These are phyloP conservation scores for Zygosaccharomyces lentus DNA, from an alignment of 805 yeast genomes.

Conservation along the genomic window DNA sequence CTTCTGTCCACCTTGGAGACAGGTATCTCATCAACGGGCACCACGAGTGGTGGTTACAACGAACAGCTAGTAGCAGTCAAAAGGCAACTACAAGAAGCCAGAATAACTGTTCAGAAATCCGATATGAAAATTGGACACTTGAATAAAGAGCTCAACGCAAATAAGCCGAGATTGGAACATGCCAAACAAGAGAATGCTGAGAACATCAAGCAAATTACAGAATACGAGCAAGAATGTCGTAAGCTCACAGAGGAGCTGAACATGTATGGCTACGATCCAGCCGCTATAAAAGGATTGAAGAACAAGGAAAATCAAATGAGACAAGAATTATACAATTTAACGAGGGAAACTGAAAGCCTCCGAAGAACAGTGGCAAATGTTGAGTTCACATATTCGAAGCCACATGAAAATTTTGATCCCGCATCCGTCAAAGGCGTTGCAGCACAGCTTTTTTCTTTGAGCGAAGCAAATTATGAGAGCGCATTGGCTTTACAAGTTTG, in stretches of 20 bases:
- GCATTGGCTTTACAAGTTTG: slow-evolving; percentile 86
- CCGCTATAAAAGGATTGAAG: slow-evolving; percentile 42
- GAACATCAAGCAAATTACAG: slow-evolving; percentile 38
- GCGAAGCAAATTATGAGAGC: slow-evolving; percentile 50
- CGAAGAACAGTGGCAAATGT: slow-evolving; percentile 64
- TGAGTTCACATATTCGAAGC: slow-evolving; percentile 69
- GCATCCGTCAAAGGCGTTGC: slow-evolving; percentile 79
- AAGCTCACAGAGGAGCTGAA: slow-evolving; percentile 42
- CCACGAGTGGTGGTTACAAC: slow-evolving; percentile 68
- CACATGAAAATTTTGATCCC: slow-evolving; percentile 56
- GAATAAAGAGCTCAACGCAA: slow-evolving; percentile 44
- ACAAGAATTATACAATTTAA: slow-evolving; percentile 42
- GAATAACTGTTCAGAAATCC: slow-evolving; percentile 54
- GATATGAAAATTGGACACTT: slow-evolving; percentile 57
- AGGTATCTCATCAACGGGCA: slow-evolving; percentile 83
- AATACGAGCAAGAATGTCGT: slow-evolving; percentile 34
- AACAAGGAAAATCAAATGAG: slow-evolving; percentile 42
- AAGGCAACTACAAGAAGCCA: slow-evolving; percentile 47
- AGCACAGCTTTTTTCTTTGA: slow-evolving; percentile 72
- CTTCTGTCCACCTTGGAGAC: slow-evolving; percentile 76
- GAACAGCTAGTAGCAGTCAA: slow-evolving; percentile 66
- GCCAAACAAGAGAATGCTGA: slow-evolving; percentile 51
- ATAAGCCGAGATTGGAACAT: slow-evolving; percentile 44
- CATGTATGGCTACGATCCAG: slow-evolving; percentile 55
- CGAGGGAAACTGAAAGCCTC: slow-evolving; percentile 48